Evolutionary conservation across 2,329 filamentous ascomycete genomes (phyloP).

Genomic region (Ploettnerulaceae sp.): DNA sequence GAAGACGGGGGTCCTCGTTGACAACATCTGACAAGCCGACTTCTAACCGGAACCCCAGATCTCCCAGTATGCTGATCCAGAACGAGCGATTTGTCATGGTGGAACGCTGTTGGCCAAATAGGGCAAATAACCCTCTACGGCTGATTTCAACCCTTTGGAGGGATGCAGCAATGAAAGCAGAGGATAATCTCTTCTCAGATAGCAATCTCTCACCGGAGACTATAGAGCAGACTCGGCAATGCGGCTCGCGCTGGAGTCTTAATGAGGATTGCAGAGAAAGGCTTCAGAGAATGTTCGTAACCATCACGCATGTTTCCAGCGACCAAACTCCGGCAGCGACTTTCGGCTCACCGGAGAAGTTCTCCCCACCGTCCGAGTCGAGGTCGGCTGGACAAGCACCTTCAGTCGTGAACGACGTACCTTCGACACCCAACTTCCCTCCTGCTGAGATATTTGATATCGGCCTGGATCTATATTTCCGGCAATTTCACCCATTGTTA

Average conservation of each 20-base stretch:
- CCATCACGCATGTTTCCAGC: conserved; percentile 20
- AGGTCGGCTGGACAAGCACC: conserved; percentile 24
- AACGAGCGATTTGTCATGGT: conserved; percentile 40
- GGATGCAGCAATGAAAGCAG: conserved; percentile 35
- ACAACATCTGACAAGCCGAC: conserved; percentile 15
- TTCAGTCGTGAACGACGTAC: conserved; percentile 28
- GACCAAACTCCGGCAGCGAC: conserved; percentile 18
- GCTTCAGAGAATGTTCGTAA: conserved; percentile 37
- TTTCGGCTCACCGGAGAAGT: conserved; percentile 16
- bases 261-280: conserved; percentile 39
- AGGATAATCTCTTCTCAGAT: conserved; percentile 39
- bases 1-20: conserved; percentile 8
- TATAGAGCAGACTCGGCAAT: conserved; percentile 24
- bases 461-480: conserved; percentile 48
- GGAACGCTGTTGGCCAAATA: conserved; percentile 39
- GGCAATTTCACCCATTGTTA: conserved; percentile 47
- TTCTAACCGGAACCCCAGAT: conserved; percentile 18
- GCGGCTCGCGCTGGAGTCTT: conserved; percentile 35
- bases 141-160: conserved; percentile 40
- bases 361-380: conserved; percentile 27
- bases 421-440: conserved; percentile 37
- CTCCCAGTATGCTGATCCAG: conserved; percentile 28
- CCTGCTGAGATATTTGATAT: conserved; percentile 50
- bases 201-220: conserved; percentile 22
- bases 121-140: conserved; percentile 36